phyloP scores from a whole-genome alignment of 202 grass and related monocot genomes.

The Carex arenaria region DNA sequence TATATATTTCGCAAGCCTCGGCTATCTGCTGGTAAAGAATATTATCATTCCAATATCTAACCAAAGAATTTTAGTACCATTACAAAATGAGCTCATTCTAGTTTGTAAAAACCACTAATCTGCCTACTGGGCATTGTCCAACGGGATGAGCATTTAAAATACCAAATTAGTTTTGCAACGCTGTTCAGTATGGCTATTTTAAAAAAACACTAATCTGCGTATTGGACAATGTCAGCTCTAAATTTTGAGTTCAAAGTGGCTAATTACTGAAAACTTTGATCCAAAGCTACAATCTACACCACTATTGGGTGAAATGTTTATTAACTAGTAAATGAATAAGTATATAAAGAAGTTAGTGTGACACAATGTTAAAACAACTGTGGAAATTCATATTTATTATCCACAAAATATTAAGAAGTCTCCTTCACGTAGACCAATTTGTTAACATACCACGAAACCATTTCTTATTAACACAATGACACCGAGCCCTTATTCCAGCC shows the following conservation, averaged over 20 bases:
- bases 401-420: neutral
- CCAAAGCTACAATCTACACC: neutral
- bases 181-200: too few species aligned
- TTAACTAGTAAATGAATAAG: neutral
- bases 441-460: too few species aligned
- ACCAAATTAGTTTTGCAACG: neutral
- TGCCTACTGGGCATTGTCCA: neutral
- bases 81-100: neutral
- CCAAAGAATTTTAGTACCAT: neutral
- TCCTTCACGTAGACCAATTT: too few species aligned
- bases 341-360: neutral
- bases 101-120: neutral
- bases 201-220: too few species aligned
- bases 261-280: neutral
- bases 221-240: neutral
- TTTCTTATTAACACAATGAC: too few species aligned
- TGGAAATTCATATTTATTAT: neutral
- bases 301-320: neutral
- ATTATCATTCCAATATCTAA: neutral
- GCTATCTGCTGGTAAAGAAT: neutral
- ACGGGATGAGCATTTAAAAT: neutral
- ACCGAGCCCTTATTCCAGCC: too few species aligned
- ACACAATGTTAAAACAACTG: neutral
- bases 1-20: neutral
- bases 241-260: conserved; percentile 1